These are phyloP conservation scores for Sarocladiaceae sp. DNA, from an alignment of 2,329 filamentous ascomycete species.

Conservation along the genomic window DNA sequence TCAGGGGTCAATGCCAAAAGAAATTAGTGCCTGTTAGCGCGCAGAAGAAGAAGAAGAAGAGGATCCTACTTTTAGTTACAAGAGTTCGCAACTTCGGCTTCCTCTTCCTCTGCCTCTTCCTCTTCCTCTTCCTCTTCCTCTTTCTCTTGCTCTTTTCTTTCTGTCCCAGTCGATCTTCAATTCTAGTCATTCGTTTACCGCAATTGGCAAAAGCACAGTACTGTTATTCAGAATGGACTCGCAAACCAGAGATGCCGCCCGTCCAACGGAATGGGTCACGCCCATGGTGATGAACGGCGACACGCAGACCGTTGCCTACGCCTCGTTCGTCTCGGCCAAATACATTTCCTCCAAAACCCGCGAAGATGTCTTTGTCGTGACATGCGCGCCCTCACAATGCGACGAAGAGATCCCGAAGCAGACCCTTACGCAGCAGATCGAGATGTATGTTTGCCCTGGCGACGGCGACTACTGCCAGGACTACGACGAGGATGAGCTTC, in stretches of 20 bases:
- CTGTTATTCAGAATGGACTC: no score
- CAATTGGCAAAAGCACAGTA: no score
- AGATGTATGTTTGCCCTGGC: conserved; percentile 7
- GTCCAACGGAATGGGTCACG: neutral
- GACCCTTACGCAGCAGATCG: conserved; percentile 5
- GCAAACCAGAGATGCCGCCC: neutral
- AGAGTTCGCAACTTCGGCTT: no score
- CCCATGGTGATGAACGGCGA: neutral
- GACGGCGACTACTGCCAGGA: neutral
- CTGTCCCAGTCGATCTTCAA: no score
- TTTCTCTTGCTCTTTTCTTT: no score
- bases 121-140: no score
- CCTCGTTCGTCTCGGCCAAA: conserved; percentile 1
- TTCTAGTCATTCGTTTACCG: no score
- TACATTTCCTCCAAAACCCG: conserved; percentile 2
- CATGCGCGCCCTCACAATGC: conserved; percentile 5
- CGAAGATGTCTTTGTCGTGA: conserved; percentile 1
- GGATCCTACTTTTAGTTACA: no score
- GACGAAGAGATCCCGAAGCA: neutral
- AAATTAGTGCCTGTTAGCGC: no score
- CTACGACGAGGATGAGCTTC: neutral
- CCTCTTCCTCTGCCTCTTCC: no score
- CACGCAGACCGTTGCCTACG: neutral
- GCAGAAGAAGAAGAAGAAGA: no score
- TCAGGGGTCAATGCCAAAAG: no score